Conservation (phyloP, 768 basidiomycete species). For the Suillus occidentalis region DNA sequence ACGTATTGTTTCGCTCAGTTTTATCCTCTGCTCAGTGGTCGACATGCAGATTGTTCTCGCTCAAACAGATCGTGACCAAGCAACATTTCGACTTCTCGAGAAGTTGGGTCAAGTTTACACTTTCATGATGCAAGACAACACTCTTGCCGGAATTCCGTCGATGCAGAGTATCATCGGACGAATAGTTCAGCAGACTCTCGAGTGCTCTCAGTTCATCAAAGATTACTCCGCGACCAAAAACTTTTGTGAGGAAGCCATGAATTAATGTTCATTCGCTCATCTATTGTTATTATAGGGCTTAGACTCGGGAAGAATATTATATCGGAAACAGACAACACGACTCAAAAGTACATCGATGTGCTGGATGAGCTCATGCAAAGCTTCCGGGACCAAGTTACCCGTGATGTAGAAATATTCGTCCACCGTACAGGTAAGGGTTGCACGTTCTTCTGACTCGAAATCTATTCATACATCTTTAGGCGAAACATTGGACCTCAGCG, state of each 20-base stretch:
- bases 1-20: neutral
- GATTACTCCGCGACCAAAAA: slow-evolving; percentile 8
- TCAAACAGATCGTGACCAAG: neutral
- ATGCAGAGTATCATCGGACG: slow-evolving; percentile 1
- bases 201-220: slow-evolving; percentile 9
- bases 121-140: neutral
- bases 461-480: neutral
- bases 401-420: neutral
- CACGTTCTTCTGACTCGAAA: neutral
- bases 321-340: neutral
- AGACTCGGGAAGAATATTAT: neutral
- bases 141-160: neutral
- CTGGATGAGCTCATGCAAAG: slow-evolving; percentile 3
- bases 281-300: neutral
- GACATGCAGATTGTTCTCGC: neutral
- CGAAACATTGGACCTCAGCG: neutral
- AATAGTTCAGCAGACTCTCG: slow-evolving; percentile 3
- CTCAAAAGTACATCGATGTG: neutral
- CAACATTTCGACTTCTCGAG: neutral
- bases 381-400: neutral
- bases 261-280: neutral
- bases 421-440: neutral
- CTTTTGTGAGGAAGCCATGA: slow-evolving; percentile 2
- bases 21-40: too few species aligned
- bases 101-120: slow-evolving; percentile 1